These are phyloP conservation scores for Lippia alba DNA, from an alignment of 305 asterid species.

Conservation along the genomic window DNA sequence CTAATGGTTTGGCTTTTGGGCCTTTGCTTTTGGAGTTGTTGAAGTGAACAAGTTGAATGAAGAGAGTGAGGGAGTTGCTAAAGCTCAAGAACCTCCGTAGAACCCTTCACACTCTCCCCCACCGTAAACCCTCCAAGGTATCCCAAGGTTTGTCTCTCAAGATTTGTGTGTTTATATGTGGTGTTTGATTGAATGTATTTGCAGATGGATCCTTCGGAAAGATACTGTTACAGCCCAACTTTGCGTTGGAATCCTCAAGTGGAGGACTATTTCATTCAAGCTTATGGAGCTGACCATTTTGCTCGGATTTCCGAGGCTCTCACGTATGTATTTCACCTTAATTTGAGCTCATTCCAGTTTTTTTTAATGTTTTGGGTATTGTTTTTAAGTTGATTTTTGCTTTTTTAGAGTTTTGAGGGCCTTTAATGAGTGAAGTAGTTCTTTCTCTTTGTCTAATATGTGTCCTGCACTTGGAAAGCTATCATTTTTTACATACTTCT, in stretches of 20 bases:
- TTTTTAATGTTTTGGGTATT: background rate
- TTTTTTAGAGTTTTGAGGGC: conserved; percentile 9
- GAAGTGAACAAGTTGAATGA: conserved; percentile 45
- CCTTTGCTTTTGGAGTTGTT: background rate
- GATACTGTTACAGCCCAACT: conserved; percentile 72
- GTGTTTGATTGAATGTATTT: conserved; percentile 29
- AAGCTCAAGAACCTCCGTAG: conserved; percentile 49
- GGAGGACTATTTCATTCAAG: conserved; percentile 73
- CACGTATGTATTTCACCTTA: conserved; percentile 44
- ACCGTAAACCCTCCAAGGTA: conserved; percentile 41
- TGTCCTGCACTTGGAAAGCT: too few species aligned
- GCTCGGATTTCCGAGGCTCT: conserved; percentile 71
- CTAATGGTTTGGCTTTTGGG: background rate
- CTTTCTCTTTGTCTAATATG: too few species aligned
- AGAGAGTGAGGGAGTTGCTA: conserved; percentile 43
- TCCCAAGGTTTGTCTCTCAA: conserved; percentile 21
- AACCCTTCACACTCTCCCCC: conserved; percentile 41
- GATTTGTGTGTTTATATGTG: conserved; percentile 1
- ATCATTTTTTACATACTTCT: too few species aligned
- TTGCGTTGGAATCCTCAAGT: conserved; percentile 78
- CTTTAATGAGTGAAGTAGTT: conserved; percentile 5
- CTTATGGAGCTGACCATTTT: conserved; percentile 81
- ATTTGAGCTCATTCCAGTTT: background rate
- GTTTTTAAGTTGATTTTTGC: background rate
- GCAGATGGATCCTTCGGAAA: conserved; percentile 74